These are phyloP conservation scores for Citrullus amarus DNA, from an alignment of 306 rosid genomes.

Conservation along the genomic window DNA sequence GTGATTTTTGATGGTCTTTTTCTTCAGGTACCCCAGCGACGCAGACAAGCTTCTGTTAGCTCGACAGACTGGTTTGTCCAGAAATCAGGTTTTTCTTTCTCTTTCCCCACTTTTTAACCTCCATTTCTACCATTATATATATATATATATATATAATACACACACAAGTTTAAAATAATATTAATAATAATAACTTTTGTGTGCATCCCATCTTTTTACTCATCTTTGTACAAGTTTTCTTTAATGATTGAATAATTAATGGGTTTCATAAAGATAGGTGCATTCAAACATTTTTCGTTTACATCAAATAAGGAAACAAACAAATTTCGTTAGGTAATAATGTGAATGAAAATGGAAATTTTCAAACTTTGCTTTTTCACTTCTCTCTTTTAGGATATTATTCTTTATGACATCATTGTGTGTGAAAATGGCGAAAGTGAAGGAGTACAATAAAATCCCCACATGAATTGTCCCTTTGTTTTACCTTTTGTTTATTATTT, in stretches of 20 bases:
- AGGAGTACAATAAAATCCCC: background rate
- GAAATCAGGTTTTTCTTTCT: conserved; percentile 12
- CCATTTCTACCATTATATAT: too few relatives aligned
- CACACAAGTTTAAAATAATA: too few relatives aligned
- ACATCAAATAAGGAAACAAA: background rate
- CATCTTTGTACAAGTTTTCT: too few relatives aligned
- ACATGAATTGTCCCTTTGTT: background rate
- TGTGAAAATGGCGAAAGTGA: background rate
- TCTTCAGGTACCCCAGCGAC: conserved; percentile 18
- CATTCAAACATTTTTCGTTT: too few relatives aligned
- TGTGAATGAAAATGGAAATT: background rate
- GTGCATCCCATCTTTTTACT: too few relatives aligned
- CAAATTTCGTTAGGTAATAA: background rate
- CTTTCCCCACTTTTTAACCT: background rate
- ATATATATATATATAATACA: too few relatives aligned
- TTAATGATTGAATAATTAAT: too few relatives aligned
- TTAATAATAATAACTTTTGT: too few relatives aligned
- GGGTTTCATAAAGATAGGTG: too few relatives aligned
- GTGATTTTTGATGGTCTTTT: conserved; percentile 1
- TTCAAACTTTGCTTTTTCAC: background rate
- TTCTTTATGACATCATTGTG: background rate
- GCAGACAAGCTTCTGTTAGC: conserved; percentile 19
- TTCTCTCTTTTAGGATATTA: background rate
- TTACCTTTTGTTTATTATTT: background rate
- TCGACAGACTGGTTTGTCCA: conserved; percentile 20